These are phyloP conservation scores for Mallotus japonicus DNA, from an alignment of 441 rosid species.

Conservation along the genomic window DNA sequence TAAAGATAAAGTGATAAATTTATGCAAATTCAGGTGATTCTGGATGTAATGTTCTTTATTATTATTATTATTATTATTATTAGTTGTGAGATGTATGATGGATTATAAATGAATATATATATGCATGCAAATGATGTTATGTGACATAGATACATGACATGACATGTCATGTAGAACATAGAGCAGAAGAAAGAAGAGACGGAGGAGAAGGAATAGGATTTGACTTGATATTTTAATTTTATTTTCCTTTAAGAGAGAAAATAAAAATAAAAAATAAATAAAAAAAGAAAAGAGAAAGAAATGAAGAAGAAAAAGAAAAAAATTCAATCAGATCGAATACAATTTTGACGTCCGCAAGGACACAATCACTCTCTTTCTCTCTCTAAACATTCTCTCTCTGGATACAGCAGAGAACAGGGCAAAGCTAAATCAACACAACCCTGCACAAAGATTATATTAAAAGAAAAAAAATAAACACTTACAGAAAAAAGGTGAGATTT, in stretches of 20 bases:
- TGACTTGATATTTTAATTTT: conserved; percentile 43
- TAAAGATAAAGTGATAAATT: too few species aligned
- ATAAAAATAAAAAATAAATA: conserved; percentile 17
- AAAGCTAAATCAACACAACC: conserved; percentile 6
- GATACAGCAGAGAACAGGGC: conserved; percentile 57
- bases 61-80: too few species aligned
- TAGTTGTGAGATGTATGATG: too few species aligned
- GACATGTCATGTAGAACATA: not conserved
- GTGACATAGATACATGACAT: not conserved
- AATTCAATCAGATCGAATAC: conserved; percentile 73
- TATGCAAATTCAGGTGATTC: too few species aligned
- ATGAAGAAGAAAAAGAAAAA: conserved; percentile 30
- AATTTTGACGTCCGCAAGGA: conserved; percentile 98
- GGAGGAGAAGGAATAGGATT: conserved; percentile 35
- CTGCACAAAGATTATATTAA: conserved; percentile 13
- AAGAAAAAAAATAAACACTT: conserved; percentile 3
- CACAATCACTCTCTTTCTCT: conserved; percentile 45
- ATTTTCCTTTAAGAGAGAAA: conserved; percentile 24
- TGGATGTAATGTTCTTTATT: too few species aligned
- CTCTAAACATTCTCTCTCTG: conserved; percentile 44
- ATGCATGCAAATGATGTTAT: not conserved
- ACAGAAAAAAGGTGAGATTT: conserved; percentile 14
- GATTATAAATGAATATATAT: too few species aligned
- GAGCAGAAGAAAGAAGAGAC: not conserved
- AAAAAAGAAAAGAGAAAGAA: conserved; percentile 33